Conservation (phyloP, 257 asterid species). For the Ilex aquifolium region DNA sequence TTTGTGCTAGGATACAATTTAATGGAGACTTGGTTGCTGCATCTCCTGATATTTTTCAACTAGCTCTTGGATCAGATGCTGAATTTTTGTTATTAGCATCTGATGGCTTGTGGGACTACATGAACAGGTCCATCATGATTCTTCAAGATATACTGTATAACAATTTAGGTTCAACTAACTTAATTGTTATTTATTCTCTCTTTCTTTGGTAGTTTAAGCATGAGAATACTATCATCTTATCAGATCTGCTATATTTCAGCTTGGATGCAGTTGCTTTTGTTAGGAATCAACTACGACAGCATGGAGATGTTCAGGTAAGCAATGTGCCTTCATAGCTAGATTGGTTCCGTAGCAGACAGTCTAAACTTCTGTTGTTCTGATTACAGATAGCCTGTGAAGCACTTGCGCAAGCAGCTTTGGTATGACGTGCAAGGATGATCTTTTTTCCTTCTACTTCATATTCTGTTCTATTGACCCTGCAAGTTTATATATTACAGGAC, state of each 20-base stretch:
- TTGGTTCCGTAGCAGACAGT: background rate
- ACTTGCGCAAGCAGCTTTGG: slow-evolving; percentile 81
- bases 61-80: slow-evolving; percentile 58
- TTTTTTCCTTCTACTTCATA: background rate
- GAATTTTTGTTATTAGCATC: slow-evolving; percentile 81
- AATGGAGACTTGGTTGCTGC: slow-evolving; percentile 73
- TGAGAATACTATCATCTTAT: background rate
- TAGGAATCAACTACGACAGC: slow-evolving; percentile 71
- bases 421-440: slow-evolving; percentile 18
- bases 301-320: slow-evolving; percentile 81
- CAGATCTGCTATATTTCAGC: slow-evolving; percentile 34
- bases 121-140: slow-evolving; percentile 41
- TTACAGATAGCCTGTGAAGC: slow-evolving; percentile 84
- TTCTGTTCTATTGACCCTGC: slow-evolving; percentile 8
- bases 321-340: background rate
- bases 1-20: slow-evolving; percentile 51
- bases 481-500: slow-evolving; percentile 39
- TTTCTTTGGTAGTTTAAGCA: background rate
- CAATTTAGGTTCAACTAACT: background rate
- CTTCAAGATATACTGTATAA: background rate
- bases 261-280: slow-evolving; percentile 57
- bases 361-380: slow-evolving; percentile 12
- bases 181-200: no score
- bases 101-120: slow-evolving; percentile 98
- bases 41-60: slow-evolving; percentile 74